Percentiles rank a stretch among this genome's conserved stretches.
Evolutionary conservation across 2,329 filamentous ascomycete genomes (phyloP).

Genomic region (Penicillium sp.): DNA sequence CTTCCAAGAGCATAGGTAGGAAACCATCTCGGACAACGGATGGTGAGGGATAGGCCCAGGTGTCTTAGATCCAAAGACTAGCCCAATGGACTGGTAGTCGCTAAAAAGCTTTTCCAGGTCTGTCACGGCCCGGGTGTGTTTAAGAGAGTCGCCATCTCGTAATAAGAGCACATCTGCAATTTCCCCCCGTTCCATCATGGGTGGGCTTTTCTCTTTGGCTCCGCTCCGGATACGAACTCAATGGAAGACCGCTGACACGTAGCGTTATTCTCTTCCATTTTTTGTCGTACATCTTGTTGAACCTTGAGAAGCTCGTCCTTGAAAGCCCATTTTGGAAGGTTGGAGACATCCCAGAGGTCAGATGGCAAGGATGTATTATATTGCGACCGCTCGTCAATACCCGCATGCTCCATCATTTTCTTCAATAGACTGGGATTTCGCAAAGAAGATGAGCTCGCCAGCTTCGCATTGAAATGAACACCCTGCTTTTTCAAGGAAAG

Average conservation of each 20-base stretch:
- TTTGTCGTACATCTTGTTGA: slow-evolving; percentile 42
- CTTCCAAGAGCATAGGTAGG: neutral
- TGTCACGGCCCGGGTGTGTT: neutral
- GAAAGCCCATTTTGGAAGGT: slow-evolving; percentile 46
- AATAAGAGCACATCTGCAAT: neutral
- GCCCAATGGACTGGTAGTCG: neutral
- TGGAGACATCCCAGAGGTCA: slow-evolving; percentile 43
- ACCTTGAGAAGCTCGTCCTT: slow-evolving; percentile 49
- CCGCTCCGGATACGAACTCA: slow-evolving; percentile 41
- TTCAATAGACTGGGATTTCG: slow-evolving; percentile 60
- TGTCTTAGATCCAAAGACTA: too few relatives aligned
- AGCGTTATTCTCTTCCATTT: slow-evolving; percentile 37
- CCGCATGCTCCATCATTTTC: slow-evolving; percentile 61
- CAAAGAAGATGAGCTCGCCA: slow-evolving; percentile 58
- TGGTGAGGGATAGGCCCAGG: too few relatives aligned
- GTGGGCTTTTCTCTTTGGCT: slow-evolving; percentile 2
- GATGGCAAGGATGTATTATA: slow-evolving; percentile 53
- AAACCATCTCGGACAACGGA: neutral
- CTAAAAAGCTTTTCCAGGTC: neutral
- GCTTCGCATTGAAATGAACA: slow-evolving; percentile 64
- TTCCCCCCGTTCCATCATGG: neutral
- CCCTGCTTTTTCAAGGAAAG: slow-evolving; percentile 63
- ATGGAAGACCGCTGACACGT: slow-evolving; percentile 39
- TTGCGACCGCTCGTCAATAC: slow-evolving; percentile 54
- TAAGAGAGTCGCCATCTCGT: neutral